Evolutionary conservation across 2,329 filamentous ascomycete genomes (phyloP).

Genomic region (Trichocomaceae sp.): DNA sequence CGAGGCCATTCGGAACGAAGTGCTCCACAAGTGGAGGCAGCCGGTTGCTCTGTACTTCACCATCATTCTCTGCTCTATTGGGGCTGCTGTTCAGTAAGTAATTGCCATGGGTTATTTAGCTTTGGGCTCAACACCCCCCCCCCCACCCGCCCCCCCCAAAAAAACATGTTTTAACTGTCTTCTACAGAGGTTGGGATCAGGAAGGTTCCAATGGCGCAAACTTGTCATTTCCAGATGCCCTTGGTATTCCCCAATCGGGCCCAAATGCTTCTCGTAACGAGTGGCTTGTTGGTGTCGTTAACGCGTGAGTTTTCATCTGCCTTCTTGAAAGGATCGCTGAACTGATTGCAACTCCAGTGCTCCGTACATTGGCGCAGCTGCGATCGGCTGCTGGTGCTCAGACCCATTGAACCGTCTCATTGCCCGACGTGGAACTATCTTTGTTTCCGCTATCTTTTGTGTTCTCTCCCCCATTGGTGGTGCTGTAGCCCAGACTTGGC

Average conservation of each 20-base stretch:
- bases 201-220: slow-evolving; percentile 51
- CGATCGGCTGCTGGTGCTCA: slow-evolving; percentile 59
- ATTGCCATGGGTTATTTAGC: not conserved
- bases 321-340: not conserved
- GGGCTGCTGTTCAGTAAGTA: slow-evolving; percentile 46
- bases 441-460: slow-evolving; percentile 57
- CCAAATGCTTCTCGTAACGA: slow-evolving; percentile 41
- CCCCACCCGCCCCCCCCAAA: too few species aligned
- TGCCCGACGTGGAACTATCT: slow-evolving; percentile 59
- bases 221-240: slow-evolving; percentile 43
- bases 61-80: slow-evolving; percentile 48
- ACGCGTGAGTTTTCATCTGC: slow-evolving; percentile 42
- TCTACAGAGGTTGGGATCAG: slow-evolving; percentile 43
- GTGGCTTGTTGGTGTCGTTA: slow-evolving; percentile 62
- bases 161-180: slow-evolving; percentile 5
- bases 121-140: too few species aligned
- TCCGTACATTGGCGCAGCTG: slow-evolving; percentile 48
- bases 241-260: slow-evolving; percentile 39
- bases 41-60: slow-evolving; percentile 45
- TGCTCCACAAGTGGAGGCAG: slow-evolving; percentile 46
- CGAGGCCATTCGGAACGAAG: slow-evolving; percentile 40
- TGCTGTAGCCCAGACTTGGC: slow-evolving; percentile 54
- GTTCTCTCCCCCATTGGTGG: slow-evolving; percentile 64
- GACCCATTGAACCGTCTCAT: slow-evolving; percentile 56
- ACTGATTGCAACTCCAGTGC: slow-evolving; percentile 23